phyloP scores from a whole-genome alignment of 495 filamentous ascomycete genomes.

The Aspergillus ellipticus region DNA sequence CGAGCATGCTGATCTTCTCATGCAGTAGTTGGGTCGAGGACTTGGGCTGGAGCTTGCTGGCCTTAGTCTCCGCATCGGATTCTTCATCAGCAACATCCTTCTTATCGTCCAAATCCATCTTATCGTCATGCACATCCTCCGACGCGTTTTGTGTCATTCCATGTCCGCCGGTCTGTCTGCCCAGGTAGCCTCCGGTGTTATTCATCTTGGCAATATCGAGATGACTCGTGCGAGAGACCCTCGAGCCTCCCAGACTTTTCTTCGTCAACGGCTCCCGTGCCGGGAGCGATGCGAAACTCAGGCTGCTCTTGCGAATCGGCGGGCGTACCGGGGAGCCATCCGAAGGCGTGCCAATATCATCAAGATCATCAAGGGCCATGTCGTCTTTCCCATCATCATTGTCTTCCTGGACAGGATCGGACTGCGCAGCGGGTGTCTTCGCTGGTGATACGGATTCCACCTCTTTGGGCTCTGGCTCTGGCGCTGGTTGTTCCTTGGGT shows the following conservation, averaged over 20 bases:
- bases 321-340: slow-evolving; percentile 58
- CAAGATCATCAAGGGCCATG: slow-evolving; percentile 45
- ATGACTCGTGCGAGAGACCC: slow-evolving; percentile 74
- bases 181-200: slow-evolving; percentile 49
- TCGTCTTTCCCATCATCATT: slow-evolving; percentile 44
- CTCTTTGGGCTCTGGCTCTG: slow-evolving; percentile 9
- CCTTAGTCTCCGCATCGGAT: slow-evolving; percentile 28
- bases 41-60: slow-evolving; percentile 67
- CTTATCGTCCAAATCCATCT: slow-evolving; percentile 59
- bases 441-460: slow-evolving; percentile 17
- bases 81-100: slow-evolving; percentile 33
- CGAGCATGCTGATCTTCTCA: slow-evolving; percentile 90
- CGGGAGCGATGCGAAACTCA: slow-evolving; percentile 88
- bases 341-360: slow-evolving; percentile 58
- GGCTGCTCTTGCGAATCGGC: slow-evolving; percentile 83
- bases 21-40: slow-evolving; percentile 87
- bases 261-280: slow-evolving; percentile 81
- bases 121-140: slow-evolving; percentile 46
- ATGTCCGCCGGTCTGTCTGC: slow-evolving; percentile 44
- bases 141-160: slow-evolving; percentile 28
- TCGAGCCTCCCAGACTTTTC: slow-evolving; percentile 72
- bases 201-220: slow-evolving; percentile 59
- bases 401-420: slow-evolving; percentile 19
- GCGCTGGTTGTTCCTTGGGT: not conserved
- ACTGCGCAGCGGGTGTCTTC: slow-evolving; percentile 15